Conservation (phyloP, 345 rosid genomes). For the Acer saccharum region DNA sequence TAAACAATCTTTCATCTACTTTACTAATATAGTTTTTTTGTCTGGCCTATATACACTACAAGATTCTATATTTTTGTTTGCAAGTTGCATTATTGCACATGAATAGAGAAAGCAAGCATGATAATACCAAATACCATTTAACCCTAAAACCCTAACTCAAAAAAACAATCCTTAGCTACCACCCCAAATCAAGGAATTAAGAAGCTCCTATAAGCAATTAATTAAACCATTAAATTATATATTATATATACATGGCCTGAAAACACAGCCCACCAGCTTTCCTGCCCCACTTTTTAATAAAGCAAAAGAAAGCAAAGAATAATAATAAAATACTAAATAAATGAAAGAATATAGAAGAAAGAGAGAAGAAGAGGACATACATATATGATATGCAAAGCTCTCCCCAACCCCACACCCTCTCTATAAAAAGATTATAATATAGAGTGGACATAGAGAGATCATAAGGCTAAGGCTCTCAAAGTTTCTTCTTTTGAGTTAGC, state of each 20-base stretch:
- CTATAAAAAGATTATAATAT: constrained; percentile 24
- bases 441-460: constrained; percentile 20
- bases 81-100: constrained; percentile 24
- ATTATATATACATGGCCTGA: constrained; percentile 18
- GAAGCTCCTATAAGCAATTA: constrained; percentile 20
- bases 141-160: constrained; percentile 16
- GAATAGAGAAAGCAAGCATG: constrained; percentile 23
- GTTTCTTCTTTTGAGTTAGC: constrained; percentile 52
- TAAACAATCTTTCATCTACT: neutral
- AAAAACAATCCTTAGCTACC: constrained; percentile 26
- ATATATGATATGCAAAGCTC: constrained; percentile 35
- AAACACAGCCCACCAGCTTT: constrained; percentile 44
- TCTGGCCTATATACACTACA: neutral
- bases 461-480: constrained; percentile 11
- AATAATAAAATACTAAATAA: constrained; percentile 34
- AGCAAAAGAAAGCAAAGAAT: constrained; percentile 50
- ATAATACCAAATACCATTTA: constrained; percentile 3
- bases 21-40: neutral
- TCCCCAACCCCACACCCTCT: constrained; percentile 41
- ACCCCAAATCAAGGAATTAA: constrained; percentile 39
- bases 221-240: neutral
- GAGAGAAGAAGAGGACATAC: neutral
- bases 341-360: constrained; percentile 25
- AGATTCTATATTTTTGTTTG: constrained; percentile 22
- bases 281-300: constrained; percentile 52